Percentiles rank a stretch among this genome's conserved stretches.
Conservation (phyloP, 2,329 filamentous ascomycete species). For the Aureobasidium sp. region DNA sequence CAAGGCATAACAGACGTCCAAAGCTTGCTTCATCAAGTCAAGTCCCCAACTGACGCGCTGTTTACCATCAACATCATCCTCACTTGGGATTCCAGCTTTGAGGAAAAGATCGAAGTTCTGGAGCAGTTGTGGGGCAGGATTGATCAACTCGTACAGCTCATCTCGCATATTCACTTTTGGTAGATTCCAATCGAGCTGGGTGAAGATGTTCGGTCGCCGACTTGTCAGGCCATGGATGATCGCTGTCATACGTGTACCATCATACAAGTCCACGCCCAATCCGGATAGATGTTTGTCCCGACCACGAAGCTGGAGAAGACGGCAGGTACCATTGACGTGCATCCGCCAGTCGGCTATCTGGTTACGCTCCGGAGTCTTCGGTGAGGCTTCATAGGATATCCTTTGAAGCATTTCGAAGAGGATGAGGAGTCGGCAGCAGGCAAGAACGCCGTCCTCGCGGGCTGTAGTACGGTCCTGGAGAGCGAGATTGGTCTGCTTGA, state of each 20-base stretch:
- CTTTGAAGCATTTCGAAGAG: slow-evolving; percentile 1
- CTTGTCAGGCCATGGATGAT: background rate
- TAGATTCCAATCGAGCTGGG: background rate
- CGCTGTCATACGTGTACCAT: background rate
- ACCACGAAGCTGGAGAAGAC: background rate
- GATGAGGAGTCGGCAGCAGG: background rate
- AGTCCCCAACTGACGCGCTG: background rate
- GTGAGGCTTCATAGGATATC: background rate
- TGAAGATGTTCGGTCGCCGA: background rate
- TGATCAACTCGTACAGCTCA: background rate
- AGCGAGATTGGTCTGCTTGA: background rate
- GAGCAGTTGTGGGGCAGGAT: background rate
- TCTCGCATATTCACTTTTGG: background rate
- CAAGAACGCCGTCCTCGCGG: background rate
- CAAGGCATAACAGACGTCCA: background rate
- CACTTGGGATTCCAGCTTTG: fast-evolving
- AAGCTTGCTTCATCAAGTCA: background rate
- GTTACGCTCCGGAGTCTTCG: background rate
- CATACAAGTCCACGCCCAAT: background rate
- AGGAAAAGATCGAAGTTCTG: background rate
- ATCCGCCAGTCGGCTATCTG: slow-evolving; percentile 1
- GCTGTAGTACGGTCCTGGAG: background rate
- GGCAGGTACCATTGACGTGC: slow-evolving; percentile 2
- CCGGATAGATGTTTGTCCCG: background rate
- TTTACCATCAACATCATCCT: background rate